phyloP scores from a whole-genome alignment of 1,284 basidiomycete genomes.

The Pascua guehoae region DNA sequence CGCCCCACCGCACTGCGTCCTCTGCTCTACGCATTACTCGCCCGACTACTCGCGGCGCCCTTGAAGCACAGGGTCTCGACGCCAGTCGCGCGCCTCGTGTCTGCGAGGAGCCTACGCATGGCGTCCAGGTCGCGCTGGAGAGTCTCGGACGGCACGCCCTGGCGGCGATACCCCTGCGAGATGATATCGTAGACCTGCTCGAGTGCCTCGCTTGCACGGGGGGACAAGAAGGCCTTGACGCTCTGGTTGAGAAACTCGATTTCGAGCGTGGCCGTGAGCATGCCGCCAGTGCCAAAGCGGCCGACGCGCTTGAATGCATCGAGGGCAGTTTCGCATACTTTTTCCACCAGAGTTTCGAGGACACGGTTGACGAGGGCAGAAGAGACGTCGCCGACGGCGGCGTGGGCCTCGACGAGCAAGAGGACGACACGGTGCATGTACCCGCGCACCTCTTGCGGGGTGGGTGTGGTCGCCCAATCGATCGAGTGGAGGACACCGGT shows the following conservation, averaged over 20 bases:
- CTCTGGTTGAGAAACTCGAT: conserved; percentile 99
- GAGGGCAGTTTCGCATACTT: conserved; percentile 75
- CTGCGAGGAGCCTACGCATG: conserved; percentile 82
- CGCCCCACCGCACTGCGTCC: neutral
- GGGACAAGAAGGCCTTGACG: conserved; percentile 73
- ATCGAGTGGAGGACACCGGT: conserved; percentile 76
- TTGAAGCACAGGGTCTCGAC: conserved; percentile 83
- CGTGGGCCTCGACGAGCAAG: conserved; percentile 85
- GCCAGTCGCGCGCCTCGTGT: conserved; percentile 82
- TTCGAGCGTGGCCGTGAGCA: conserved; percentile 97
- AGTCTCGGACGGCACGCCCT: conserved; percentile 56
- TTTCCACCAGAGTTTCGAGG: conserved; percentile 76
- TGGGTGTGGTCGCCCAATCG: conserved; percentile 87
- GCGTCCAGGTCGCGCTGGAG: conserved; percentile 82
- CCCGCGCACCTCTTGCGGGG: conserved; percentile 85
- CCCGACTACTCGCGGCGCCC: neutral
- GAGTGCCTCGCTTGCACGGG: conserved; percentile 72
- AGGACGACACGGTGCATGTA: conserved; percentile 91
- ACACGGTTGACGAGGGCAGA: conserved; percentile 75
- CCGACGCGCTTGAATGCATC: conserved; percentile 79
- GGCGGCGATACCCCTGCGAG: conserved; percentile 81
- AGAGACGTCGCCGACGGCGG: conserved; percentile 77
- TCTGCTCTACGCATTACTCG: neutral
- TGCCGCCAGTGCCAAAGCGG: conserved; percentile 94
- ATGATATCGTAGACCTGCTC: conserved; percentile 92